Base-by-base conservation (phyloP, 1,284 basidiomycete species). In the Melampsora americana region DNA sequence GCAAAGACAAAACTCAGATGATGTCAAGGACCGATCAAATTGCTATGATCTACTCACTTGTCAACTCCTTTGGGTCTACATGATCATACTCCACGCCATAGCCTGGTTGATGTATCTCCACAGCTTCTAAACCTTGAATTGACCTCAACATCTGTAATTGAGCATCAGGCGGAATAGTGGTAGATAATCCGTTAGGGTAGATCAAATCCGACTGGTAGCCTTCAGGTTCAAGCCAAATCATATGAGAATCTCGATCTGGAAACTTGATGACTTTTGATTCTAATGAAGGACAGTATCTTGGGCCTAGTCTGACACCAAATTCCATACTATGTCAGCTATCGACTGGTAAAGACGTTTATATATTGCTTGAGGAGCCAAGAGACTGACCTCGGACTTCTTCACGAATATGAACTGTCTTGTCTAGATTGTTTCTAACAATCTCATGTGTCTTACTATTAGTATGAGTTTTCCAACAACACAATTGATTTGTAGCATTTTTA, bases 41-140 rank as follows among this genome's bases (percentile, higher is more conserved):
- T 39, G 11, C 18, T 85, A 88, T 78, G 23, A 78, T 14, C 12
- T 56, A 56, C 76, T 23, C 28, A 91, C 90, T 84, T 39, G 84
- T 85, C 50, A 95, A 85, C 79, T 94, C 92, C 48, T 91, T 85
- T 5, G 93, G 89, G 83, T 95, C 92, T n/a, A 95, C 86, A 80
- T 92, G 89, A 80, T 95, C 93, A 79, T 95, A 95, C 81, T 95
- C 92, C 46, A 95, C 92, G 0, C 93, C 93, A 83, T 95, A 95
- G 0, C 92, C 93, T 0, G 92, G 92, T 78, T 86, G 85, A 2
- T 91, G 86, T 85, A 95, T 90, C 80, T 89, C 87, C 12, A 89
- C 92, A 30, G 90, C 88, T 83, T 94, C 92, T 28, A 95, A 84
- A 0, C 93, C 92, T 0, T 89, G 89, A 48, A 95, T 89, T 0